phyloP scores from a whole-genome alignment of 164 flowering plant genomes.

The Dillenia turbinata region DNA sequence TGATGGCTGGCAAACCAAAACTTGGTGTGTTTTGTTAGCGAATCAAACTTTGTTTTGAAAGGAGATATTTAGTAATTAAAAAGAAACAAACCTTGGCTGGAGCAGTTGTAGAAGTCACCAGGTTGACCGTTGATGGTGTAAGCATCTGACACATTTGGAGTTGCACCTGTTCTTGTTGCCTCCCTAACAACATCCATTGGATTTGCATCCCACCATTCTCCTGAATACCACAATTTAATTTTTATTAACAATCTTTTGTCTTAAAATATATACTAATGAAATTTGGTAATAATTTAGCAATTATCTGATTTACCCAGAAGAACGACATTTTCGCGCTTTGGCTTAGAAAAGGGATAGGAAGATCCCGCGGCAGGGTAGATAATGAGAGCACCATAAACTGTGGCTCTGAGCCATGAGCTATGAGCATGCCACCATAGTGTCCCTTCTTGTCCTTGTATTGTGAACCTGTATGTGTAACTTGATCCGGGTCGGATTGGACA shows the following conservation, averaged over 20 bases:
- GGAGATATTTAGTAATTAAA: neutral
- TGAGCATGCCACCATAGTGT: constrained; percentile 83
- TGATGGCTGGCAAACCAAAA: too few species aligned
- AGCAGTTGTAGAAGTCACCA: constrained; percentile 86
- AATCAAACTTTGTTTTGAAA: neutral
- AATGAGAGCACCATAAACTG: constrained; percentile 61
- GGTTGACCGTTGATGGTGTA: constrained; percentile 95
- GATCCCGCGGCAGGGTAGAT: constrained; percentile 41
- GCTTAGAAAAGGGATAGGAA: constrained; percentile 56
- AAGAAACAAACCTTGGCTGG: constrained; percentile 51
- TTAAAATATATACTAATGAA: too few species aligned
- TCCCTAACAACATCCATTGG: constrained; percentile 66
- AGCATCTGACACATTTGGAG: constrained; percentile 83
- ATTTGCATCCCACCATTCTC: constrained; percentile 94
- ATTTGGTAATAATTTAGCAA: too few species aligned
- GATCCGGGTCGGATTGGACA: constrained; percentile 67
- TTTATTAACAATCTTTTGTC: neutral
- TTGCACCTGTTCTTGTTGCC: constrained; percentile 72
- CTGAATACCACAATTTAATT: constrained; percentile 26
- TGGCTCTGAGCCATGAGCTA: constrained; percentile 74
- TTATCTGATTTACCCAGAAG: constrained; percentile 39
- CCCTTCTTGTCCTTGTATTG: constrained; percentile 58
- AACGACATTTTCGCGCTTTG: constrained; percentile 42
- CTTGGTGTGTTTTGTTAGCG: too few species aligned
- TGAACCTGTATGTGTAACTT: constrained; percentile 63